Percentiles rank a stretch among this genome's conserved stretches.
Evolutionary conservation across 768 basidiomycete genomes (phyloP).

Genomic region (Tricholoma furcatifolium): DNA sequence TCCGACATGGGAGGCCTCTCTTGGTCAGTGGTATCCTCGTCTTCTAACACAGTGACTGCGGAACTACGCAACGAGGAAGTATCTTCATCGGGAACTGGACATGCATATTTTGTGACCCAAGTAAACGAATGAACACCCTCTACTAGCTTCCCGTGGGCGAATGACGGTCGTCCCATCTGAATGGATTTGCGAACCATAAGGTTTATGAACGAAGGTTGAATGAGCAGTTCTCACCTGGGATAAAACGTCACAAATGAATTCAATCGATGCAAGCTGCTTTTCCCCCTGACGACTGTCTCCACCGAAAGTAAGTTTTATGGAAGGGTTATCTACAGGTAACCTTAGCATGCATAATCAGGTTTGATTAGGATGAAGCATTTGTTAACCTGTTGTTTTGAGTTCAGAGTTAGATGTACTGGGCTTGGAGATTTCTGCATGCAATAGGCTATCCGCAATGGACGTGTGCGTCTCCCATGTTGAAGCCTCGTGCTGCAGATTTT

Average conservation of each 20-base stretch:
- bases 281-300: slow-evolving; percentile 1
- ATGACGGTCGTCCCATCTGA: slow-evolving; percentile 13
- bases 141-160: slow-evolving; percentile 14
- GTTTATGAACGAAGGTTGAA: not conserved
- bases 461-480: not conserved
- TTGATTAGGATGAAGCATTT: too few species aligned
- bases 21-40: slow-evolving; percentile 5
- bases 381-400: too few species aligned
- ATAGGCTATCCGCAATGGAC: slow-evolving; percentile 12
- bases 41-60: not conserved
- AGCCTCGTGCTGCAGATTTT: slow-evolving; percentile 13
- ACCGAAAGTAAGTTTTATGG: slow-evolving; percentile 4
- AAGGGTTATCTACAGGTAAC: too few species aligned
- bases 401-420: too few species aligned
- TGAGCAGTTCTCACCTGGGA: not conserved
- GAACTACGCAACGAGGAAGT: not conserved
- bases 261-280: slow-evolving; percentile 3
- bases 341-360: too few species aligned
- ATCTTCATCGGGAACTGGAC: slow-evolving; percentile 19
- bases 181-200: not conserved
- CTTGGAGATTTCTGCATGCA: not conserved
- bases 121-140: slow-evolving; percentile 20
- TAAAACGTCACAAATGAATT: slow-evolving; percentile 10
- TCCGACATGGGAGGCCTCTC: slow-evolving; percentile 15
- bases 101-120: slow-evolving; percentile 28